Evolutionary conservation across 805 yeast species (phyloP), one percentile per base, ranked within the genome.

Genomic region (Wickerhamiella kurtzmanii): DNA sequence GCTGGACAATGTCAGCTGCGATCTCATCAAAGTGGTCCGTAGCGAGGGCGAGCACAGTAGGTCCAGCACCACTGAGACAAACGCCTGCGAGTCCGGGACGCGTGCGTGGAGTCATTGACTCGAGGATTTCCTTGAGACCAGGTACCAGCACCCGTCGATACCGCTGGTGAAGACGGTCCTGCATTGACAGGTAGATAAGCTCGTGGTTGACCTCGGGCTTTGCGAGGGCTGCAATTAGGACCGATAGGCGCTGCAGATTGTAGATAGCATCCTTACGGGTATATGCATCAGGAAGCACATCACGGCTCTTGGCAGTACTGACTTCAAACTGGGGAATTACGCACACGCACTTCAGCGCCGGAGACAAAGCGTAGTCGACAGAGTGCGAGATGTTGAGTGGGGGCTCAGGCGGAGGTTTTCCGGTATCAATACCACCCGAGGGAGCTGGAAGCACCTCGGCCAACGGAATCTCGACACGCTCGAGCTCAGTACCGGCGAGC

Each of bases 11-110:
- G 45, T 79, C 83, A 4, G 63, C 61, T 5, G 98, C 95, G 56
- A 92, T 87, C 11, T 68, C 72, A 5, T 87, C 96, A 56, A 79
- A 92, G 63, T 85, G 83, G 17, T 76, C 80, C 3, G 96, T 87
- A 3, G 98, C 97, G 52, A 92, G 73, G 38, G 95, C 94, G 53
- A 92, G 69, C 48, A 92, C 88, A 5, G 98, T 92, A 48, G 98
- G 98, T 6, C 98, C 98, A 4, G 98, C 98, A 45, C 98, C 98
- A 22, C 95, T 82, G 49, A 92, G 72, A 63, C 98, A 92, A 56
- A 92, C 85, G 45, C 98, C 98, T 49, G 92, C 72, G 43, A 88
- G 71, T 2, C 96, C 96, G 1, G 81, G 80, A 61, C 84, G 83
- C 4, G 83, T 70, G 41, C 75, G 72, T 39, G 97, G 95, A 0